A percentile compares a stretch with the other conserved stretches of the same genome.
phyloP scores from a whole-genome alignment of 2,329 filamentous ascomycete species.

The Trichoderma lentiforme region DNA sequence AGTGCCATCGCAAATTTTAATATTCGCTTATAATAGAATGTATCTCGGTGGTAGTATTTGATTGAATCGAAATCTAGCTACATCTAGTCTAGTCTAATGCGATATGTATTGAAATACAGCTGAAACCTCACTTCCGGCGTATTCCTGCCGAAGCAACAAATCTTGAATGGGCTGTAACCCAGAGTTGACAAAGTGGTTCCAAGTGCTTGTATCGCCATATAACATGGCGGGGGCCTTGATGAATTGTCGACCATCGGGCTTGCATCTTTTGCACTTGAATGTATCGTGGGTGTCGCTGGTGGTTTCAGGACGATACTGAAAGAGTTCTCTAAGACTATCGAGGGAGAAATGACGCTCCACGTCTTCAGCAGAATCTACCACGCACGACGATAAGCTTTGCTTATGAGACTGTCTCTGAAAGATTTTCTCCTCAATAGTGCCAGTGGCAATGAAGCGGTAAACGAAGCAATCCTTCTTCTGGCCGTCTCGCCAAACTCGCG shows the following conservation, averaged over 20 bases:
- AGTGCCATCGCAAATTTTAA: not conserved
- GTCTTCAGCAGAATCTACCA: constrained; percentile 94
- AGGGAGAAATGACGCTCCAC: constrained; percentile 95
- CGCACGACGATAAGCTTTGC: constrained; percentile 91
- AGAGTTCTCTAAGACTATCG: constrained; percentile 86
- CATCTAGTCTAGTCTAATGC: constrained; percentile 46
- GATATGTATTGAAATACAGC: constrained; percentile 99
- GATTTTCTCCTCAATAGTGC: constrained; percentile 98
- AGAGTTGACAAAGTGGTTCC: constrained; percentile 93
- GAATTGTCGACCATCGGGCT: constrained; percentile 78
- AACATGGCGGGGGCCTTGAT: constrained; percentile 93
- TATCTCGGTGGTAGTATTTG: not conserved
- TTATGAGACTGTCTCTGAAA: constrained; percentile 99
- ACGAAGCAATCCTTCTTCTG: constrained; percentile 99
- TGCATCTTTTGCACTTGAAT: constrained; percentile 96
- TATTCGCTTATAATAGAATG: not conserved
- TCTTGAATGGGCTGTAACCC: constrained; percentile 83
- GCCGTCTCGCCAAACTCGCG: constrained; percentile 96
- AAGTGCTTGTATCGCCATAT: constrained; percentile 97
- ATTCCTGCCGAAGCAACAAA: constrained; percentile 82
- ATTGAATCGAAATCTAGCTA: not conserved
- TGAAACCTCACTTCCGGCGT: constrained; percentile 73
- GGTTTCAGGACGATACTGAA: constrained; percentile 84
- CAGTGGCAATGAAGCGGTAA: constrained; percentile 97
- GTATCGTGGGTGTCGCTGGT: constrained; percentile 95